Percentiles rank a stretch among this genome's conserved stretches.
Evolutionary conservation across 257 asterid species (phyloP).

Genomic region (Parsonsia alboflavescens): DNA sequence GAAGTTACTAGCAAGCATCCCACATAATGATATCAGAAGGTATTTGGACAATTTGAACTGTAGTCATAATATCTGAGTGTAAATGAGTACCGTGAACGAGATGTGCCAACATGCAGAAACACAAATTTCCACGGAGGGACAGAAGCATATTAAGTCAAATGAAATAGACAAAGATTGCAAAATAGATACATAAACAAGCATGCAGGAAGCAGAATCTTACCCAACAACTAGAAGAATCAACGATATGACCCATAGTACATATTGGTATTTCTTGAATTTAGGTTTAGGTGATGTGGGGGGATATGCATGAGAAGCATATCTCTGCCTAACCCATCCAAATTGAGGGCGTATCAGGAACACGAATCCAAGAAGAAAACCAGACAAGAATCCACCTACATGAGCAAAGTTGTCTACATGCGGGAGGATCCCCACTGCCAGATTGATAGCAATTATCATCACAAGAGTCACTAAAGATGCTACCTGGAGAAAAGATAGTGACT

Average conservation of each 20-base stretch:
- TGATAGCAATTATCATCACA: slow-evolving; percentile 56
- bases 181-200: not conserved
- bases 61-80: not conserved
- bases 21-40: not conserved
- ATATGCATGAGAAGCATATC: slow-evolving; percentile 46
- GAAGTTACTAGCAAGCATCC: not conserved
- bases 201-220: slow-evolving; percentile 35
- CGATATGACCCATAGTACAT: slow-evolving; percentile 65
- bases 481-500: slow-evolving; percentile 32
- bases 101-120: not conserved
- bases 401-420: slow-evolving; percentile 95
- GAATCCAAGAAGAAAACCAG: slow-evolving; percentile 86
- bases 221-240: slow-evolving; percentile 60
- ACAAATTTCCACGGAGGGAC: not conserved
- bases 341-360: slow-evolving; percentile 86
- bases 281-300: slow-evolving; percentile 36
- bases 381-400: slow-evolving; percentile 81
- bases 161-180: not conserved
- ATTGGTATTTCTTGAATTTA: slow-evolving; percentile 72
- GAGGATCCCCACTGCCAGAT: slow-evolving; percentile 77
- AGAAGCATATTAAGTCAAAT: not conserved
- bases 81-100: not conserved
- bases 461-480: slow-evolving; percentile 64
- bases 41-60: not conserved
- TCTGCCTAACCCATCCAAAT: slow-evolving; percentile 79